phyloP scores from a whole-genome alignment of 495 filamentous ascomycete genomes.

The Xylaria castorea region DNA sequence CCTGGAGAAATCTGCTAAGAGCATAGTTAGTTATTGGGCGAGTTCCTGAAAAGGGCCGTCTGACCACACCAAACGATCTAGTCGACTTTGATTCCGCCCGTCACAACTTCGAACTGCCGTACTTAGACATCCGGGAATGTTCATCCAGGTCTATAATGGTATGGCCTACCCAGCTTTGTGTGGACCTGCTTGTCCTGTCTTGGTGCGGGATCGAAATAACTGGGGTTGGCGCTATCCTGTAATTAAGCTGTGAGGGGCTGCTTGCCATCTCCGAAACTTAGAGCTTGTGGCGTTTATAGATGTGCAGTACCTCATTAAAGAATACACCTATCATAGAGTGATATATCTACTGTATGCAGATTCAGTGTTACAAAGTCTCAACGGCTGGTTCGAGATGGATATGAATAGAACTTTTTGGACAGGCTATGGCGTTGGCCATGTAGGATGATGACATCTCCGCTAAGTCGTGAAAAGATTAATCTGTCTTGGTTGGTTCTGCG shows the following conservation, averaged over 20 bases:
- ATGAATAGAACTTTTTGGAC: neutral
- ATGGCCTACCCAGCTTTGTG: neutral
- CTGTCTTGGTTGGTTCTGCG: neutral
- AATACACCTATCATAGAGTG: neutral
- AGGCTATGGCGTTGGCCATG: neutral
- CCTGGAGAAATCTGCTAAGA: neutral
- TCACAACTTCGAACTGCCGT: neutral
- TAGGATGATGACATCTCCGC: too few relatives aligned
- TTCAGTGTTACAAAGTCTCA: neutral
- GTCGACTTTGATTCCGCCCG: neutral
- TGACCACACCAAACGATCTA: neutral
- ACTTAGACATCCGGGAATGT: neutral
- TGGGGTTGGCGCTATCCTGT: slow-evolving; percentile 18
- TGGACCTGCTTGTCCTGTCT: slow-evolving; percentile 25
- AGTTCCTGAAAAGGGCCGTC: slow-evolving; percentile 8
- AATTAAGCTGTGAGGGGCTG: slow-evolving; percentile 19
- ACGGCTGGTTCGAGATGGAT: neutral
- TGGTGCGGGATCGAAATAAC: slow-evolving; percentile 16
- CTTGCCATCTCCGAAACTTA: neutral
- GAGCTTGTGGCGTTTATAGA: neutral
- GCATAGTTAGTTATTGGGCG: slow-evolving; percentile 3
- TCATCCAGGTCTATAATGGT: slow-evolving; percentile 1
- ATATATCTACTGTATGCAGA: neutral
- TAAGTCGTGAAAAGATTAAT: neutral
- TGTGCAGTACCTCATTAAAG: neutral